Evolutionary conservation across 208 protist species (phyloP).

Genomic region (Strigomonas galati): DNA sequence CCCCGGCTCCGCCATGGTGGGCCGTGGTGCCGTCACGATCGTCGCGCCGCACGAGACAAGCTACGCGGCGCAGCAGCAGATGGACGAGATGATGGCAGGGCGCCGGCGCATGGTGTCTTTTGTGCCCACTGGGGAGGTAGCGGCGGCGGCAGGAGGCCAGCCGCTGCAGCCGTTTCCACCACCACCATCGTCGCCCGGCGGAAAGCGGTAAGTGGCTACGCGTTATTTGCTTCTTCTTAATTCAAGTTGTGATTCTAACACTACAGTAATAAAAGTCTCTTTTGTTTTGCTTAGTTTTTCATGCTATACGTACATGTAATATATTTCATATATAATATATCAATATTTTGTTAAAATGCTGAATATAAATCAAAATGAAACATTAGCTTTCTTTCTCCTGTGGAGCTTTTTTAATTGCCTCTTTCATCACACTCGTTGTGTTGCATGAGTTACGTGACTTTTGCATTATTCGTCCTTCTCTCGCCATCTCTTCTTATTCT

Average conservation of each 20-base stretch:
- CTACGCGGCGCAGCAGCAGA: too few species aligned
- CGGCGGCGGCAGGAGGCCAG: too few species aligned
- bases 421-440: neutral
- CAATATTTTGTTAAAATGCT: too few species aligned
- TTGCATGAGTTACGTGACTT: neutral
- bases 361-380: neutral
- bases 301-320: conserved; percentile 6
- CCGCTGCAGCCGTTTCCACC: too few species aligned
- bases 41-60: neutral
- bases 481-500: neutral
- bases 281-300: neutral
- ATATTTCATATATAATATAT: conserved; percentile 7
- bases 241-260: too few species aligned
- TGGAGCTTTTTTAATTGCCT: conserved; percentile 1
- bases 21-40: neutral
- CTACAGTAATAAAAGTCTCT: too few species aligned
- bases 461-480: conserved; percentile 5
- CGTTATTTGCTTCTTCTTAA: too few species aligned
- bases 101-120: too few species aligned
- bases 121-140: too few species aligned
- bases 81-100: too few species aligned
- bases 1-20: neutral
- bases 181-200: too few species aligned
- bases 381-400: neutral
- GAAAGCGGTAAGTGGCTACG: too few species aligned